These are phyloP conservation scores for Tulasnella sp. DNA, from an alignment of 768 basidiomycete species.

Conservation along the genomic window DNA sequence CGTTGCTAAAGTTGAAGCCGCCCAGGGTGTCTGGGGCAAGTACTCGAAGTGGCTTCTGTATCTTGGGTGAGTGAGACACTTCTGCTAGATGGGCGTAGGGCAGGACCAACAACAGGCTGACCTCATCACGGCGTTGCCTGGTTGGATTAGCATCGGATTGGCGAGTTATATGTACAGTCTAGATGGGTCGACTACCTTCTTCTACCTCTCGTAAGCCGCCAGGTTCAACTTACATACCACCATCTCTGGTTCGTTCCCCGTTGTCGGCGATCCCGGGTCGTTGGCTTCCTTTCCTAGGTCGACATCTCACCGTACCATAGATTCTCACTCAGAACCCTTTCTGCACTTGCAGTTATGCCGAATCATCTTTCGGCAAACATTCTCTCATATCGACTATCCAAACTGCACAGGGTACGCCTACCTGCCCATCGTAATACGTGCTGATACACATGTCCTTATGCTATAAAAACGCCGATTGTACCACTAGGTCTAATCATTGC, in stretches of 20 bases:
- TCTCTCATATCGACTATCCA: slow-evolving; percentile 46
- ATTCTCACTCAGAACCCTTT: too few relatives aligned
- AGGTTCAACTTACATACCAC: too few relatives aligned
- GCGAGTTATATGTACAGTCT: slow-evolving; percentile 8
- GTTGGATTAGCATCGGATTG: neutral
- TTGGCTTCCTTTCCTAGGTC: too few relatives aligned
- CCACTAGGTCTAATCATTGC: slow-evolving; percentile 28
- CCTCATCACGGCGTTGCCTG: neutral
- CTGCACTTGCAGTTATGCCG: neutral
- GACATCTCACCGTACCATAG: too few relatives aligned
- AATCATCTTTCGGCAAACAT: slow-evolving; percentile 35
- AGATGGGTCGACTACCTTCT: slow-evolving; percentile 9
- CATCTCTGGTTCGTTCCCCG: too few relatives aligned
- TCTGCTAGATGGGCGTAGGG: too few relatives aligned
- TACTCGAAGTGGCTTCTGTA: slow-evolving; percentile 51
- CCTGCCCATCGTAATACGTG: slow-evolving; percentile 36
- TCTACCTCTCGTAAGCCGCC: neutral
- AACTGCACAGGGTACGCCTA: slow-evolving; percentile 42
- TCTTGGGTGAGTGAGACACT: slow-evolving; percentile 35
- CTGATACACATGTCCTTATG: too few relatives aligned
- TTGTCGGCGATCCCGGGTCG: too few relatives aligned
- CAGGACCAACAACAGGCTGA: neutral
- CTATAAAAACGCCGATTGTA: too few relatives aligned
- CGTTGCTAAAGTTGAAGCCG: slow-evolving; percentile 30
- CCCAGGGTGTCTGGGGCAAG: slow-evolving; percentile 40